These are phyloP conservation scores for Raphanus hybrid DNA, from an alignment of 441 rosid species.

Conservation along the genomic window DNA sequence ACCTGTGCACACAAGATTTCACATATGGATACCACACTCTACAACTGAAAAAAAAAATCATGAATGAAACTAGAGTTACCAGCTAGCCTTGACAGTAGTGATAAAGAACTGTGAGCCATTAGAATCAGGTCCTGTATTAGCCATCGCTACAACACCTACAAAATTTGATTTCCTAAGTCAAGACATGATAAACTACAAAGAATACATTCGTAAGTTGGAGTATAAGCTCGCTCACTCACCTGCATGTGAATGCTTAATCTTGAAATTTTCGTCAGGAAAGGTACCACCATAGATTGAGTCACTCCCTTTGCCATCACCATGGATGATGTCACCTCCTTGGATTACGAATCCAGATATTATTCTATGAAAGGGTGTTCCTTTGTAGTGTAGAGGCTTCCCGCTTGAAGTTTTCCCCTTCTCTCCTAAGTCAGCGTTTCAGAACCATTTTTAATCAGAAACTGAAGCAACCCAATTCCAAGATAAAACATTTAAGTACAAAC, in stretches of 20 bases:
- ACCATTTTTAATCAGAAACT: neutral
- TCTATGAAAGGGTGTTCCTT: slow-evolving; percentile 89
- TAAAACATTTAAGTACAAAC: slow-evolving; percentile 45
- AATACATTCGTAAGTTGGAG: too few species aligned
- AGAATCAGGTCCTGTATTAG: slow-evolving; percentile 84
- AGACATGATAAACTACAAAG: neutral
- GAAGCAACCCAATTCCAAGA: neutral
- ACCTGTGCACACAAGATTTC: slow-evolving; percentile 51
- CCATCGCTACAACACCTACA: slow-evolving; percentile 93
- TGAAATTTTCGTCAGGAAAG: slow-evolving; percentile 86
- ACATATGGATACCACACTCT: slow-evolving; percentile 12
- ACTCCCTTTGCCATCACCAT: slow-evolving; percentile 75
- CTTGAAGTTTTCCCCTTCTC: slow-evolving; percentile 63
- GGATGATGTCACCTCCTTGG: slow-evolving; percentile 93
- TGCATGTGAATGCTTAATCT: slow-evolving; percentile 84
- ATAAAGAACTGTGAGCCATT: slow-evolving; percentile 96
- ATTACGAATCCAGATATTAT: slow-evolving; percentile 91
- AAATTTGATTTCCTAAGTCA: slow-evolving; percentile 1
- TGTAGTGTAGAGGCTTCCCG: slow-evolving; percentile 73
- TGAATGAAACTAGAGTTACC: slow-evolving; percentile 48
- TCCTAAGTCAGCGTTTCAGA: slow-evolving; percentile 49
- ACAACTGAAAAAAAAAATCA: neutral
- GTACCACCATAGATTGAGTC: slow-evolving; percentile 83
- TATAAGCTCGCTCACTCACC: slow-evolving; percentile 45
- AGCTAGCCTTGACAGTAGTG: slow-evolving; percentile 89